Conservation (phyloP, 176 grass and related monocot species). For the Carex cristatella region DNA sequence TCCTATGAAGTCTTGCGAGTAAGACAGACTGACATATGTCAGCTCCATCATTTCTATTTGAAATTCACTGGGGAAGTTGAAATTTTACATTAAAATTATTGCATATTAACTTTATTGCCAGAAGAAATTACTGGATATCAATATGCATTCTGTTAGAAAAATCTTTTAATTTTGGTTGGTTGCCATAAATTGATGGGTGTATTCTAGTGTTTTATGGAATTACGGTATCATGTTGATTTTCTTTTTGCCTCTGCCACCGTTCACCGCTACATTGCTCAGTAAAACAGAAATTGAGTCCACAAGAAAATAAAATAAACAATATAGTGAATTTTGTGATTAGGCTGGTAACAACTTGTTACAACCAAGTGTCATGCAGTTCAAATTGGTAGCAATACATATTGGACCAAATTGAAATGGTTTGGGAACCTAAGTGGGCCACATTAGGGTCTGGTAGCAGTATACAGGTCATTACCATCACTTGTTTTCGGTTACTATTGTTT, state of each 20-base stretch:
- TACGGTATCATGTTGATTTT: not conserved
- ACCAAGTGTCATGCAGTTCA: not conserved
- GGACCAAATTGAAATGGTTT: not conserved
- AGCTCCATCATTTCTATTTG: not conserved
- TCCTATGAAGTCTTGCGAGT: slow-evolving; percentile 79
- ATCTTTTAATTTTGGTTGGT: not conserved
- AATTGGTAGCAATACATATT: not conserved
- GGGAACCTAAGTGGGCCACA: not conserved
- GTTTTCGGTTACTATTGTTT: not conserved
- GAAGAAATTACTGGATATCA: not conserved
- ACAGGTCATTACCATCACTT: not conserved
- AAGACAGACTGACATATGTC: slow-evolving; percentile 21
- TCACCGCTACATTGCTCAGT: too few species aligned
- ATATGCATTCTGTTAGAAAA: not conserved
- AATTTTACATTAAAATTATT: not conserved
- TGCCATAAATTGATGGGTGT: not conserved
- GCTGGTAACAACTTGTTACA: not conserved
- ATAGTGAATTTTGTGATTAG: not conserved
- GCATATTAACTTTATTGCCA: not conserved
- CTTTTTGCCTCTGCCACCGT: too few species aligned
- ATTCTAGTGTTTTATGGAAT: not conserved
- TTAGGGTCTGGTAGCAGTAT: not conserved
- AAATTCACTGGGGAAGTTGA: not conserved
- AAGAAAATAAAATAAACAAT: not conserved
- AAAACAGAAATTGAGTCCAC: not conserved